Evolutionary conservation across 768 basidiomycete species (phyloP), one percentile per base, ranked within the genome.

Genomic region (Trametes cingulata): DNA sequence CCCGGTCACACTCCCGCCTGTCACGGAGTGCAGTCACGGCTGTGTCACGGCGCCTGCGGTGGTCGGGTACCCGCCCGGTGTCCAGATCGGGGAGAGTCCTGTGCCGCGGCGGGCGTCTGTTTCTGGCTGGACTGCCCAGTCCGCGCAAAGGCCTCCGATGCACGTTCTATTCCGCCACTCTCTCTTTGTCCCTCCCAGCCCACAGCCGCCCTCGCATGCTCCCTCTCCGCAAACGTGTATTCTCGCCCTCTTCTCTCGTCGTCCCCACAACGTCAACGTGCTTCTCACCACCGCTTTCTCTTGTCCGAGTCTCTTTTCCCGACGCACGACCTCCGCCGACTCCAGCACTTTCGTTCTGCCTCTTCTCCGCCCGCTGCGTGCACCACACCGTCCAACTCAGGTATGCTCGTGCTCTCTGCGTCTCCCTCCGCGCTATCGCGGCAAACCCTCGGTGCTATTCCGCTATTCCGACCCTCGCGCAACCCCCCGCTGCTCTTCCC

Each of bases 81-180:
- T 9, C 56, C 48, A 42, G 49, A 50, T 51, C 48, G 19, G 56
- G 48, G 36, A 46, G 55, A 39, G 36, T 25, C 25, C 14, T 33
- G 20, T 43, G 43, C 54, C 42, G 35, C 46, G 24, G 22, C 48
- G 43, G 45, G 54, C 45, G 54, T 15, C 35, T 27, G 54, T 15
- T 15, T 25, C 10, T 35, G 35, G 13, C 6, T 10, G 25, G 42
- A 56, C 54, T 47, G 54, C 33, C 54, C 54, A 56, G 54, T 56
- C 54, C 54, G 54, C 54, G 54, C 54, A 56, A 56, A 22, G 35
- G 33, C 54, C 54, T 56, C 35, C 54, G 55, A 33, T 36, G 55
- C 55, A 56, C 55, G 55, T 56, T 56, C 55, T 56, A 25, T 56
- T 48, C 49, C 50, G 27, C 27, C 29, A n/a, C 40, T 46, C 15